Base-by-base conservation (phyloP, 2,329 filamentous ascomycete genomes). In the Eurotiales sp. region DNA sequence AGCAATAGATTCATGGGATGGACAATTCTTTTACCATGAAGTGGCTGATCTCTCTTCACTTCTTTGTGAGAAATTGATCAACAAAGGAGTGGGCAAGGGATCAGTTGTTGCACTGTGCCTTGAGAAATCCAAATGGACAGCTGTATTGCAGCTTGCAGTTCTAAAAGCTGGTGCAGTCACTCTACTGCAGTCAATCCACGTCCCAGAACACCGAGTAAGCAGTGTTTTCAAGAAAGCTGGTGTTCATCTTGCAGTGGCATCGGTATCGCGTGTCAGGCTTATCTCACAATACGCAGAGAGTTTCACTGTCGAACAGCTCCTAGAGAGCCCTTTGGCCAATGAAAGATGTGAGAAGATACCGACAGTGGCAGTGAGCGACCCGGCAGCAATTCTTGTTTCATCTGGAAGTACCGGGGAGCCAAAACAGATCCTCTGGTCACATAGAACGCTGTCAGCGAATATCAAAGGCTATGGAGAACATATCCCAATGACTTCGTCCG, bases 361-460 rank as follows among this genome's bases (percentile, higher is more conserved):
- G n/a, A 6, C 14, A 6, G 29, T 29, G 8, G 19, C 23, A 22
- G 14, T 39, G 14, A 23, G 11, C 11, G 41, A 39, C 3, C 48
- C 32, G 3, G 48, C 48, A 14, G 39, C 41, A 10, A 51, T 51
- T 6, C 41, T 51, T 3, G 40, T 51, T 15, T 44, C 75, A 0
- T 76, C 72, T 3, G 74, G 74, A 0, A 69, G 68, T 4, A 75
- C 73, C 1, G 74, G 75, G 2, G 62, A 57, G 2, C 73, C 73
- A 0, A 77, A 77, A 55, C 72, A 67, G 0, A 69, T 75, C 4
- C 14, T 68, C 2, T 68, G 66, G 46, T 58, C 58, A 3, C 72
- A 76, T 41, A 48, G 51, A 5, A 59, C 63, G 1, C 55, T 72
- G 0, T 60, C 70, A 0, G 65, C 70, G 1, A 51, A 46, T 37